These are phyloP conservation scores for Saccharomyces hybrid DNA, from an alignment of 1,139 yeast species.

Conservation along the genomic window DNA sequence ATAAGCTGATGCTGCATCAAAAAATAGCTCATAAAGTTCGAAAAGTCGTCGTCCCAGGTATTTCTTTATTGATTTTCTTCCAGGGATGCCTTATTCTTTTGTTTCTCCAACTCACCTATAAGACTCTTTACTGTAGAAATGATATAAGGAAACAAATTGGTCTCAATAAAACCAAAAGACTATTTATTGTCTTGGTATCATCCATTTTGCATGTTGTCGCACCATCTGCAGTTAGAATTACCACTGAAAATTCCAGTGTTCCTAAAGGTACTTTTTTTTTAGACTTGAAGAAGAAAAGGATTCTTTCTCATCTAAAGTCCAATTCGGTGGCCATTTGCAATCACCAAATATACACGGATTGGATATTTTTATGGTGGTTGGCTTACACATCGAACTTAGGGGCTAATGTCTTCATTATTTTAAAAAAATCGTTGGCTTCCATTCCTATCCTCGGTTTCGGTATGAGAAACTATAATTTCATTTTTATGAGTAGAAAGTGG, in stretches of 20 bases:
- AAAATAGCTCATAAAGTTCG: conserved; percentile 1
- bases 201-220: conserved; percentile 28
- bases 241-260: conserved; percentile 25
- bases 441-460: conserved; percentile 84
- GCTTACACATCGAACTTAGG: conserved; percentile 60
- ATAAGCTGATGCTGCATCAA: not conserved
- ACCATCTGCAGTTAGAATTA: conserved; percentile 28
- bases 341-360: conserved; percentile 91
- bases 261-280: conserved; percentile 22
- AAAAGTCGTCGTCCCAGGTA: conserved; percentile 7
- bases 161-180: conserved; percentile 25
- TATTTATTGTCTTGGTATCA: conserved; percentile 25
- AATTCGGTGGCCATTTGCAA: conserved; percentile 43
- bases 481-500: conserved; percentile 80
- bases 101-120: conserved; percentile 14
- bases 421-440: conserved; percentile 67
- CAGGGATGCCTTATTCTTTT: conserved; percentile 18
- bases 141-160: conserved; percentile 16
- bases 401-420: conserved; percentile 61
- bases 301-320: conserved; percentile 18
- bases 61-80: conserved; percentile 13
- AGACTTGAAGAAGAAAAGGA: conserved; percentile 17
- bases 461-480: conserved; percentile 71
- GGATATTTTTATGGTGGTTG: conserved; percentile 90
- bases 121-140: conserved; percentile 10